Evolutionary conservation across 306 rosid species (phyloP).

Genomic region (Cucurbita argyrosperma): DNA sequence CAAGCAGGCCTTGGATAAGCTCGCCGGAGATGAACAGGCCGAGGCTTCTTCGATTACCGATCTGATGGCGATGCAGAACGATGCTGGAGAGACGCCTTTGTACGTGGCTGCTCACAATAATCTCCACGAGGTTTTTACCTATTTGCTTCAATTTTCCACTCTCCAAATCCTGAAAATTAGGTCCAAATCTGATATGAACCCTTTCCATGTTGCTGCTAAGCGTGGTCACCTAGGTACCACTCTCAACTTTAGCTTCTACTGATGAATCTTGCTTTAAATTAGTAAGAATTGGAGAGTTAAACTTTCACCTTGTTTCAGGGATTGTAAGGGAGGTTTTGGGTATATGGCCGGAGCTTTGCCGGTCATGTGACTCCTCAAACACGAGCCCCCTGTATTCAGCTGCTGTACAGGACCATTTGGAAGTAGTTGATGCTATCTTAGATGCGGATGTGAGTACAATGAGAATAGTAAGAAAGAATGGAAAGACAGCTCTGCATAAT

Average conservation of each 20-base stretch:
- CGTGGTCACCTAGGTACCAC: slow-evolving; percentile 59
- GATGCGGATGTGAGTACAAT: slow-evolving; percentile 48
- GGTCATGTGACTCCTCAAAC: slow-evolving; percentile 52
- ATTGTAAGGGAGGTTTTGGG: slow-evolving; percentile 57
- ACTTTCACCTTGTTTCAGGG: slow-evolving; percentile 28
- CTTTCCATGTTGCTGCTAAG: slow-evolving; percentile 79
- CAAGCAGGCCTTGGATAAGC: slow-evolving; percentile 28
- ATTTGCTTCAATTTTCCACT: slow-evolving; percentile 41
- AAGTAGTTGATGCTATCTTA: slow-evolving; percentile 71
- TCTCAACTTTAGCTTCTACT: neutral
- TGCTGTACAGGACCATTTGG: slow-evolving; percentile 64
- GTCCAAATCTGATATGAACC: slow-evolving; percentile 75
- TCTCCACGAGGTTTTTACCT: slow-evolving; percentile 37
- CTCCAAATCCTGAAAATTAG: slow-evolving; percentile 49
- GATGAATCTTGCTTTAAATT: neutral
- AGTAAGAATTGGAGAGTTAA: neutral
- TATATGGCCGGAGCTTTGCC: slow-evolving; percentile 68
- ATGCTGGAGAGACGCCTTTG: slow-evolving; percentile 59
- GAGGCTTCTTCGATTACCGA: slow-evolving; percentile 35
- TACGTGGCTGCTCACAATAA: slow-evolving; percentile 62
- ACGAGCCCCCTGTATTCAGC: slow-evolving; percentile 88
- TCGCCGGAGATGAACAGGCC: slow-evolving; percentile 31
- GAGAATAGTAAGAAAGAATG: slow-evolving; percentile 72
- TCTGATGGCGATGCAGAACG: slow-evolving; percentile 71
- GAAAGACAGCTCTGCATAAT: slow-evolving; percentile 77